Conservation (phyloP, 768 basidiomycete species). For the Cytidiella melzeri region DNA sequence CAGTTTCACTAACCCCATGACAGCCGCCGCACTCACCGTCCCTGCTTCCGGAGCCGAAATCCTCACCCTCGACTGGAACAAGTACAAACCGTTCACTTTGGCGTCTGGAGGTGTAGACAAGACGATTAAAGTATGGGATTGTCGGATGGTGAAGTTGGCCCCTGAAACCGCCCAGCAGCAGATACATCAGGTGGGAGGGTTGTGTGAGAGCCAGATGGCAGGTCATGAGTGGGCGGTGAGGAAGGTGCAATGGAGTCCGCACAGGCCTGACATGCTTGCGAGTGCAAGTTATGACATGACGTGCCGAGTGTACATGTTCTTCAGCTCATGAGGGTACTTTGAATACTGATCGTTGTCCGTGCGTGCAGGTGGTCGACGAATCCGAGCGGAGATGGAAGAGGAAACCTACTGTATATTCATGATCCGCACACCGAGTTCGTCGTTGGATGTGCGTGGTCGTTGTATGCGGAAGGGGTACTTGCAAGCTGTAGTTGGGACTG, state of each 20-base stretch:
- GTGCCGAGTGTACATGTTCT: conserved; percentile 67
- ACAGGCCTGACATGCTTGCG: conserved; percentile 64
- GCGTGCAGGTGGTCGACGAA: conserved; percentile 61
- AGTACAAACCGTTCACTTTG: conserved; percentile 73
- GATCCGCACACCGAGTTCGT: conserved; percentile 94
- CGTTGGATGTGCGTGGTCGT: conserved; percentile 86
- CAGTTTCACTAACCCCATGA: conserved; percentile 59
- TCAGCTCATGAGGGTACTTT: conserved; percentile 1
- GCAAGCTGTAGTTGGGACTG: conserved; percentile 94
- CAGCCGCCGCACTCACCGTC: conserved; percentile 67
- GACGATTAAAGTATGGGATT: conserved; percentile 74
- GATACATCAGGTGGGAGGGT: conserved; percentile 55
- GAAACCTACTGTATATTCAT: conserved; percentile 61
- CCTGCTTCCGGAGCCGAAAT: conserved; percentile 77
- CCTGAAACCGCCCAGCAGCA: conserved; percentile 30
- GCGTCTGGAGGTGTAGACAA: conserved; percentile 82
- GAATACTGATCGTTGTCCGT: neutral
- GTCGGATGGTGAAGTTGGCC: conserved; percentile 69
- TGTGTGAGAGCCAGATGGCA: conserved; percentile 61
- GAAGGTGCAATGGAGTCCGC: conserved; percentile 86
- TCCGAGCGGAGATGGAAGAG: conserved; percentile 40
- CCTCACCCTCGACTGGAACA: conserved; percentile 87
- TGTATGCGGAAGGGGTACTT: conserved; percentile 81
- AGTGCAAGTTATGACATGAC: conserved; percentile 93
- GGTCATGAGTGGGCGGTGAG: conserved; percentile 91